Evolutionary conservation across 139 green algal genomes (phyloP), one percentile per base, ranked within the genome.

Genomic region (Raphidocelis subcapitata): DNA sequence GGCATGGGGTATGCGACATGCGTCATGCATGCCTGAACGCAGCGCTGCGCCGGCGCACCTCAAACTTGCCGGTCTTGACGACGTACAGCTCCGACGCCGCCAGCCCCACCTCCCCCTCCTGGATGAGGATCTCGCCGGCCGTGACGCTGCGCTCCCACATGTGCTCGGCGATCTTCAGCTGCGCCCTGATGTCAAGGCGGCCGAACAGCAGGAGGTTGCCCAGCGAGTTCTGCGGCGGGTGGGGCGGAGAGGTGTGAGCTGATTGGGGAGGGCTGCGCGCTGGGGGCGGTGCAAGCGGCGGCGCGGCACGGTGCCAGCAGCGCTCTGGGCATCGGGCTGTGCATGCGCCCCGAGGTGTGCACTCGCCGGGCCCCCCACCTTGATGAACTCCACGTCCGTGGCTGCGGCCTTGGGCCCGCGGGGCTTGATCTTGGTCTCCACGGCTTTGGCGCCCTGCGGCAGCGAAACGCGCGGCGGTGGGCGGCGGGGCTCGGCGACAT

Each of bases 41-140:
- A 44, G 28, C 49, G 12, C 5, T 29, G 73, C 5, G 5, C 31
- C 55, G 16, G 21, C 74, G 41, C 52, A 92, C 92, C 78, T 98
- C 93, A 73, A 98, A 97, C 66, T 92, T 87, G 3, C 94, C 94
- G 16, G 51, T 79, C 67, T 95, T 95, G 23, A 98, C 93, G 0
- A 98, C 85, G 64, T 95, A 98, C 67, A 98, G 78, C 83, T 98
- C 92, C 5, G 83, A 84, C n/a, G 92, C 88, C 5, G 84, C 83
- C 35, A 93, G 64, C n/a, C 92, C 90, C n/a, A 80, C 88, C 75
- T 97, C 94, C 1, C 92, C 93, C 75, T 97, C 87, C 65, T 90
- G 86, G 72, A 97, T 97, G 5, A 98, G 84, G 33, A 98, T 95
- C 41, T 98, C 94, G 3, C 84, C 87, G 5, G 86, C 84, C 29